A percentile compares a stretch with the other conserved stretches of the same genome.
Conservation (phyloP, 495 filamentous ascomycete genomes). For the Daldinia decipiens region DNA sequence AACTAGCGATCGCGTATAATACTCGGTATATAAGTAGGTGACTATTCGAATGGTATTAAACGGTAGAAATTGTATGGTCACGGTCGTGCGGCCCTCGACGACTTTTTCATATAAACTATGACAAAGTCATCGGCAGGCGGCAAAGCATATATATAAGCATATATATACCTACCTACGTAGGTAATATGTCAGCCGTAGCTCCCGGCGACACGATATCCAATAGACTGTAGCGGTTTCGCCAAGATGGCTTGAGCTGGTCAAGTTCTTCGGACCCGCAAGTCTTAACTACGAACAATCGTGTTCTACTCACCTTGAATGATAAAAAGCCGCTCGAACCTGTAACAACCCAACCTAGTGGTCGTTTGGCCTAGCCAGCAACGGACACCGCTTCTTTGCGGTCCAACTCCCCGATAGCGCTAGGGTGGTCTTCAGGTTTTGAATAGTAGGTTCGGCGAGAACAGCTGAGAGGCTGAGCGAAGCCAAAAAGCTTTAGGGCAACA, state of each 20-base stretch:
- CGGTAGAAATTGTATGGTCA: background rate
- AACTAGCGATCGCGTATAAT: background rate
- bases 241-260: conserved; percentile 25
- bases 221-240: conserved; percentile 29
- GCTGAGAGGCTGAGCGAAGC: conserved; percentile 21
- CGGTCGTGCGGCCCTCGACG: background rate
- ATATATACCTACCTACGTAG: too few relatives aligned
- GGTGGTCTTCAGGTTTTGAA: conserved; percentile 3
- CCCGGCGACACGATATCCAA: conserved; percentile 31
- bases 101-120: background rate
- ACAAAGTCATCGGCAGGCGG: conserved; percentile 22
- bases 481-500: conserved; percentile 6
- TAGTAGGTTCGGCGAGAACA: background rate
- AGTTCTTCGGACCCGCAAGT: conserved; percentile 14
- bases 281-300: conserved; percentile 25
- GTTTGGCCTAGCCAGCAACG: conserved; percentile 9
- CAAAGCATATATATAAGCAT: conserved; percentile 31
- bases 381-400: conserved; percentile 7
- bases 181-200: conserved; percentile 8
- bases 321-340: conserved; percentile 21
- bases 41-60: background rate
- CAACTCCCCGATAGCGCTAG: conserved; percentile 10
- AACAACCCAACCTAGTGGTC: conserved; percentile 15
- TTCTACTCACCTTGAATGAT: conserved; percentile 7
- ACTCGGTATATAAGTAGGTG: background rate